These are phyloP conservation scores for Hydnomerulius pinastri DNA, from an alignment of 768 basidiomycete species.

Conservation along the genomic window DNA sequence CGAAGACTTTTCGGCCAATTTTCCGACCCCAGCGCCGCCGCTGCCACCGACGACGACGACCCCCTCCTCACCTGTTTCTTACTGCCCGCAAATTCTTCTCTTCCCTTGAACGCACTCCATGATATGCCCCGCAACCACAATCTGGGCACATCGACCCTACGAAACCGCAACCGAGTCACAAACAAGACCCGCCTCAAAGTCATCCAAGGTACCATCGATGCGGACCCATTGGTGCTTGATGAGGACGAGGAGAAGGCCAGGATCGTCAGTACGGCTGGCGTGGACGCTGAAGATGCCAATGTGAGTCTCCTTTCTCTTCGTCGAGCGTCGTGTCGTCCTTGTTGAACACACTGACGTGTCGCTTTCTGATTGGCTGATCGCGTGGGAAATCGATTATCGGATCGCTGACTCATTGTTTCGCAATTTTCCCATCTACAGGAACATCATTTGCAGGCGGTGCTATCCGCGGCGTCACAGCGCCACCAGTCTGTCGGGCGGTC, in stretches of 20 bases:
- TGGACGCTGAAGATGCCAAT: conserved; percentile 92
- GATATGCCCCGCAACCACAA: conserved; percentile 85
- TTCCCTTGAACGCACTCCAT: conserved; percentile 56
- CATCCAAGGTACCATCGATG: conserved; percentile 78
- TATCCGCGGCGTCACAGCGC: conserved; percentile 55
- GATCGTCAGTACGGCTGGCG: conserved; percentile 80
- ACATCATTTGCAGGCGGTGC: conserved; percentile 58
- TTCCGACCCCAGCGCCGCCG: conserved; percentile 60
- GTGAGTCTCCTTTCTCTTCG: conserved; percentile 56
- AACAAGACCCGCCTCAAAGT: conserved; percentile 91
- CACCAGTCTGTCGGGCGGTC: conserved; percentile 39
- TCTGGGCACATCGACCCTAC: conserved; percentile 74
- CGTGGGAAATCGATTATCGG: conserved; percentile 51
- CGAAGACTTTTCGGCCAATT: conserved; percentile 68
- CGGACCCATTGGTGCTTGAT: conserved; percentile 75
- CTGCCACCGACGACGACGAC: conserved; percentile 51
- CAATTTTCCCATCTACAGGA: conserved; percentile 39
- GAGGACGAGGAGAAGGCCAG: conserved; percentile 87
- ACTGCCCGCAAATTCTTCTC: conserved; percentile 41
- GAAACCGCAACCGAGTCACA: conserved; percentile 89
- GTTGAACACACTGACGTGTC: conserved; percentile 47
- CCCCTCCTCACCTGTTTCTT: conserved; percentile 27
- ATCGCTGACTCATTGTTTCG: conserved; percentile 51
- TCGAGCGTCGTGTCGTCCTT: conserved; percentile 39
- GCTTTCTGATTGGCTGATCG: conserved; percentile 44